A percentile compares a stretch with the other conserved stretches of the same genome.
Conservation (phyloP, 306 rosid species). For the Ammopiptanthus mongolicus region DNA sequence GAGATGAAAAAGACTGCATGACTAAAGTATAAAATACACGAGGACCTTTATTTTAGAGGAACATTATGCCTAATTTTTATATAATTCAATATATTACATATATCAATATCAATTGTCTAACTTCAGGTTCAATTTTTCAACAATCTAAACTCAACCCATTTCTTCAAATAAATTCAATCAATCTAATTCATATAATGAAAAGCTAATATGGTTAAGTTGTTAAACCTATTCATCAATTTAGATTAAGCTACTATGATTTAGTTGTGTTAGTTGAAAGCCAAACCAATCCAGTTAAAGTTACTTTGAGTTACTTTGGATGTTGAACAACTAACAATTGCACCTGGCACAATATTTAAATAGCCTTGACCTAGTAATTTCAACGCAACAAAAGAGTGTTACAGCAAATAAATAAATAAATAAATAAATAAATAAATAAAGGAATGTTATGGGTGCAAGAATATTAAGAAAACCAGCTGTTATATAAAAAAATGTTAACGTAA, state of each 20-base stretch:
- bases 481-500: constrained; percentile 19
- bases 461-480: constrained; percentile 8
- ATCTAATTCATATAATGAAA: too few relatives aligned
- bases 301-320: not conserved
- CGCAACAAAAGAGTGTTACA: not conserved
- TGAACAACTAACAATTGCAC: not conserved
- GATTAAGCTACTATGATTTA: too few relatives aligned
- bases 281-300: not conserved
- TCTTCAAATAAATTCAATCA: not conserved
- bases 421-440: constrained; percentile 18
- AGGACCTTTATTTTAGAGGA: too few relatives aligned
- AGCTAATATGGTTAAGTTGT: too few relatives aligned
- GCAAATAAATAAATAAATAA: constrained; percentile 17
- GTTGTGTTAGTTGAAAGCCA: not conserved
- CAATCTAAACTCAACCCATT: not conserved
- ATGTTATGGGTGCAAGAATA: constrained; percentile 11
- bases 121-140: not conserved
- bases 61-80: not conserved
- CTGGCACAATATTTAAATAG: not conserved
- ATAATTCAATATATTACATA: not conserved
- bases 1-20: too few relatives aligned
- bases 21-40: too few relatives aligned
- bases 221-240: too few relatives aligned
- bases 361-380: not conserved
- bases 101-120: too few relatives aligned